Evolutionary conservation across 1,284 basidiomycete genomes (phyloP).

Genomic region (Apiotrichum montevideense): DNA sequence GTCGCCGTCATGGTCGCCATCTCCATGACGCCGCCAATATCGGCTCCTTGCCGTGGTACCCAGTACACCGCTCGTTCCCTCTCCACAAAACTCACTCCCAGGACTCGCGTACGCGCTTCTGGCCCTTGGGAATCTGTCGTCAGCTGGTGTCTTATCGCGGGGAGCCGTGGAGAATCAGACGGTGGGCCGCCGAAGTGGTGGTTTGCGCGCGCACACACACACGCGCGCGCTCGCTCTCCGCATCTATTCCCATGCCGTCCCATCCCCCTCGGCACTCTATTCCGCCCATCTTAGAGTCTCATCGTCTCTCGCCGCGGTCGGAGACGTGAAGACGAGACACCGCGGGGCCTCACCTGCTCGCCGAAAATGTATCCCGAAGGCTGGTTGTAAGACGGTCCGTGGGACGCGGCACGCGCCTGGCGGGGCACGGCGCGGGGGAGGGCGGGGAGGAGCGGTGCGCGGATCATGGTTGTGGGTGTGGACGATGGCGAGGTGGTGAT

Average conservation of each 20-base stretch:
- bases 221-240: too few species aligned
- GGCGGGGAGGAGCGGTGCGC: constrained; percentile 12
- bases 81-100: constrained; percentile 38
- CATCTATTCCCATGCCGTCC: too few species aligned
- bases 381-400: constrained; percentile 77
- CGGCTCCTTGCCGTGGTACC: too few species aligned
- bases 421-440: constrained; percentile 4
- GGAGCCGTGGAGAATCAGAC: too few species aligned
- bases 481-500: not conserved
- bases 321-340: too few species aligned
- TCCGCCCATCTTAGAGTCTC: too few species aligned
- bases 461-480: constrained; percentile 13
- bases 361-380: constrained; percentile 80
- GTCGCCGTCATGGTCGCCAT: too few species aligned
- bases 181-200: too few species aligned
- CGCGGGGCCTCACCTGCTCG: constrained; percentile 62
- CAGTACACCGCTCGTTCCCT: not conserved
- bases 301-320: too few species aligned
- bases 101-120: constrained; percentile 33
- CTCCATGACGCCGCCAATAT: too few species aligned
- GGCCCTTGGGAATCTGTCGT: constrained; percentile 14
- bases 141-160: constrained; percentile 1
- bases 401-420: constrained; percentile 53
- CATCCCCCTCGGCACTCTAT: too few species aligned
- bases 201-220: too few species aligned